Base-by-base conservation (phyloP, 1,139 yeast genomes). In the Nematodospora anomalae region DNA sequence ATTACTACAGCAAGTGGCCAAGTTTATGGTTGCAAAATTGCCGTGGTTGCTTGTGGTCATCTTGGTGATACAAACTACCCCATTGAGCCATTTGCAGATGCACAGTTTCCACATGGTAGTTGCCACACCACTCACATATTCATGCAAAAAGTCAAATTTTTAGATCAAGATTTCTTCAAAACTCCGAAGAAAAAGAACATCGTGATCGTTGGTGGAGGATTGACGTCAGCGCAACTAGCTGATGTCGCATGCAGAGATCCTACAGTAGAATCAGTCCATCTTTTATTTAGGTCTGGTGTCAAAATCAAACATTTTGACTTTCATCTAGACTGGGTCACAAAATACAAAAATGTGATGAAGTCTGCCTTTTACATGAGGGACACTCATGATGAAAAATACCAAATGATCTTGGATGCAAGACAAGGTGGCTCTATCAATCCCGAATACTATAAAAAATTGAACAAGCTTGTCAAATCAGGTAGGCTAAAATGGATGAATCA, bases 241-340 rank as follows among this genome's bases (percentile, higher is more conserved):
- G 65, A 69, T 44, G 63, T 62, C 13, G 66, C 70, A 3, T 55
- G 67, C 3, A 50, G 43, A 10, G 41, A 41, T 20, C 40, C 49
- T 6, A 69, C 68, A 0, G 53, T 70, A 9, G 44, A 47, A 4
- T 57, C 60, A 16, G 65, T 70, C 0, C 58, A 60, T 30, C 55
- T 70, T 7, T 40, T 72, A 10, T 49, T 67, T 14, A 55, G 77
- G 36, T 71, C 75, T 0, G 58, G 62, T 3, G 42, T 71, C 30
- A 71, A 70, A 43, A 62, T 71, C 32, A 72, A 72, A 47, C 77
- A 72, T 44, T 71, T 72, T 51, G 78, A 72, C 43, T 71, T 71
- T 47, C 76, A 71, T 44, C 53, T 72, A 32, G 77, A 72, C 41
- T 72, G 77, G 77, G 76, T 71, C n/a, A 67, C 77, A 13, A 72